phyloP scores from a whole-genome alignment of 2,329 filamentous ascomycete genomes.

The Aulographum hederae region DNA sequence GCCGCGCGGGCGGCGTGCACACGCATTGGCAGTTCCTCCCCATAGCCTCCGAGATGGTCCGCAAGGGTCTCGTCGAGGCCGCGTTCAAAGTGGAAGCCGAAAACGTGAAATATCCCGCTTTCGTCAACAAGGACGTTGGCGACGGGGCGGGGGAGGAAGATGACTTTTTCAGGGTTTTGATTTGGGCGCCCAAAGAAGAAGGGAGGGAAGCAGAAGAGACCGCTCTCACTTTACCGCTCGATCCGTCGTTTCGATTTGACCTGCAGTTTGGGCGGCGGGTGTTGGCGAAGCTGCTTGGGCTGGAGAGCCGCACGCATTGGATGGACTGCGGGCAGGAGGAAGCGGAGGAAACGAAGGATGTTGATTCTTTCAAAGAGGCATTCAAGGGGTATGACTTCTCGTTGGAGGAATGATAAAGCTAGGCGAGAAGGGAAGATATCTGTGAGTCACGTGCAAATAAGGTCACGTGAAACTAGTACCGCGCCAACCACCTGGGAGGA shows the following conservation, averaged over 20 bases:
- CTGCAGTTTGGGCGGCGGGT: slow-evolving; percentile 80
- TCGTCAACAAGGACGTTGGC: slow-evolving; percentile 23
- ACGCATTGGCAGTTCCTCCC: slow-evolving; percentile 89
- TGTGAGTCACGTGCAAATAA: no score
- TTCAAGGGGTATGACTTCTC: slow-evolving; percentile 85
- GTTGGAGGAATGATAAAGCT: slow-evolving; percentile 12
- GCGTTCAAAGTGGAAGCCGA: slow-evolving; percentile 80
- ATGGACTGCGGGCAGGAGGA: slow-evolving; percentile 62
- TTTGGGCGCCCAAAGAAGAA: slow-evolving; percentile 37
- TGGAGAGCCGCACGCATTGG: slow-evolving; percentile 72
- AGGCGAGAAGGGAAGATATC: no score
- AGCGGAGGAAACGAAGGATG: slow-evolving; percentile 64
- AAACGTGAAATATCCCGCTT: slow-evolving; percentile 43
- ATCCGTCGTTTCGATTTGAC: slow-evolving; percentile 60
- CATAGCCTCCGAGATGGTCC: slow-evolving; percentile 47
- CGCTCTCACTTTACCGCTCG: slow-evolving; percentile 51
- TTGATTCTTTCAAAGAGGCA: slow-evolving; percentile 57
- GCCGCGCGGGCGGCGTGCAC: slow-evolving; percentile 63
- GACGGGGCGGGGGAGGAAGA: slow-evolving; percentile 22
- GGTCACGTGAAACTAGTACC: no score
- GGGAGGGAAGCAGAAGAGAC: slow-evolving; percentile 30
- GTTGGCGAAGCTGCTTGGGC: slow-evolving; percentile 65
- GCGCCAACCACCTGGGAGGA: no score
- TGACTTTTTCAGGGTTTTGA: slow-evolving; percentile 60
- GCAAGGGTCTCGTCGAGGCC: slow-evolving; percentile 61